Base-by-base conservation (phyloP, 805 yeast species). In the Yamadazyma paraphyllophila region DNA sequence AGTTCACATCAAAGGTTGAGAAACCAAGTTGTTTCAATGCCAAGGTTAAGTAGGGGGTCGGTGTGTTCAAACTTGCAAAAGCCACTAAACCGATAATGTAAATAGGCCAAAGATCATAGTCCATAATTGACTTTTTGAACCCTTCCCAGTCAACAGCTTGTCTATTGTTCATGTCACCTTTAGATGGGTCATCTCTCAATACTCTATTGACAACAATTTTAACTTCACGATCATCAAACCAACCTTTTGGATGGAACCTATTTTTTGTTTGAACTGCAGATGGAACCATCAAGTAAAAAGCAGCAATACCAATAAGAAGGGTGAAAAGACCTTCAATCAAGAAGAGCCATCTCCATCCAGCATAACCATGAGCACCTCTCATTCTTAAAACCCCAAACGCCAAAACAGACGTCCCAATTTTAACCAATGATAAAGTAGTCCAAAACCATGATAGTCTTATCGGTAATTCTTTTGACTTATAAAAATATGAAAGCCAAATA, bases 401-500 rank as follows among this genome's bases (percentile, higher is more conserved):
- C n/a, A 58, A 41, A 11, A 59, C 36, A 2, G 62, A 54, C 9
- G 63, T 52, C n/a, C 38, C 39, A 34, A 62, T 60, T 30, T 50
- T 48, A 10, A 55, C 59, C 4, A 60, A 34, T 6, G 61, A 54
- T 14, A 56, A 39, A 4, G 68, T 55, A 1, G 68, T 60, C 71
- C 62, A 69, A 47, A 50, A 68, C 53, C 73, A 73, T 0, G 85
- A 76, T 25, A 83, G 63, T 44, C 89, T 66, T 17, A 80, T 60
- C 1, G 85, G 71, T 17, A 84, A 66, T 59, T 84, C 88, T 13
- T 67, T 59, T 24, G 77, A 57, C 11, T 78, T 83, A 65, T 79
- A 84, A 62, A 82, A 83, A 61, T 81, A 83, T 0, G 85, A 76
- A 59, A 83, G 65, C 79, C 83, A 83, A 39, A 82, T 61, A 43